Conservation (phyloP, 495 filamentous ascomycete genomes). For the Penicillium ucsense region DNA sequence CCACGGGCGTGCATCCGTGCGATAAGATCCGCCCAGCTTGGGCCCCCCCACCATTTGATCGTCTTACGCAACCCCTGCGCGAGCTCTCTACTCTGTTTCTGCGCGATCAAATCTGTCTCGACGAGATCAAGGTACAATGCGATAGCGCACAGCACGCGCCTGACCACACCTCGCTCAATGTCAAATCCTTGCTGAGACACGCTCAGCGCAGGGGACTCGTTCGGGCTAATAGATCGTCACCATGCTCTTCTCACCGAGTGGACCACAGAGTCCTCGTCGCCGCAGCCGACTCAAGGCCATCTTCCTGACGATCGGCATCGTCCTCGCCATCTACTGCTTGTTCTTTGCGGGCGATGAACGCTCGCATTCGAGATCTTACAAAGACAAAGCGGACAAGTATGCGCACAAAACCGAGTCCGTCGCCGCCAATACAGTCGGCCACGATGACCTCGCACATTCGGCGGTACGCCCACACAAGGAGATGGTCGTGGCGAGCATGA, state of each 20-base stretch:
- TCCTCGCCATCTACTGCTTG: conserved; percentile 30
- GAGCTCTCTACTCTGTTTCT: too few relatives aligned
- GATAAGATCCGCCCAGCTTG: too few relatives aligned
- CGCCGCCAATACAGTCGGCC: conserved; percentile 7
- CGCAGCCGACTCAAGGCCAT: conserved; percentile 35
- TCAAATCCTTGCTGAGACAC: not conserved
- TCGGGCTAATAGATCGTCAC: not conserved
- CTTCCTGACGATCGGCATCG: conserved; percentile 30
- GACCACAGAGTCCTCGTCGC: conserved; percentile 30
- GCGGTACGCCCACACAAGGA: conserved; percentile 24
- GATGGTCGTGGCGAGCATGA: conserved; percentile 47
- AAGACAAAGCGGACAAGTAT: conserved; percentile 10
- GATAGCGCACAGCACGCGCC: too few relatives aligned
- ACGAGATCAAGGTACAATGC: too few relatives aligned
- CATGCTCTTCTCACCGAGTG: conserved; percentile 33
- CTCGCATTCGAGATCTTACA: conserved; percentile 6
- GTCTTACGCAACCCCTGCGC: too few relatives aligned
- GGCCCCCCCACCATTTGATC: too few relatives aligned
- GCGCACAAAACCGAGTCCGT: conserved; percentile 11
- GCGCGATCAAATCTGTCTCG: too few relatives aligned
- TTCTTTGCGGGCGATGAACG: conserved; percentile 24
- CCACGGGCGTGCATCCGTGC: too few relatives aligned
- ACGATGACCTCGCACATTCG: conserved; percentile 22
- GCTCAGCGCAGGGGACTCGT: not conserved
- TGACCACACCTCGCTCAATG: not conserved